Evolutionary conservation across 306 rosid genomes (phyloP).

Genomic region (Medicago lupulina): DNA sequence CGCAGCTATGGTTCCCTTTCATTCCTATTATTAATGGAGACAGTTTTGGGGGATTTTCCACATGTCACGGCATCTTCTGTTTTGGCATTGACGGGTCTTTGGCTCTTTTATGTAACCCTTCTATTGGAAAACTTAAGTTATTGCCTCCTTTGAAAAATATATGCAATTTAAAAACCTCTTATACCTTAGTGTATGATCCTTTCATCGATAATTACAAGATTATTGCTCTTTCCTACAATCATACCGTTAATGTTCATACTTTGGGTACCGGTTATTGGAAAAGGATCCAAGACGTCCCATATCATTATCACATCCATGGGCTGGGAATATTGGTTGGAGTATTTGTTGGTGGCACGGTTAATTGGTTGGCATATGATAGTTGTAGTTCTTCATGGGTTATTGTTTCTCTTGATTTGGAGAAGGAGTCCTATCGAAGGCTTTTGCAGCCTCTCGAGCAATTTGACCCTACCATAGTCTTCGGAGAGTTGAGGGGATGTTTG

Average conservation of each 20-base stretch:
- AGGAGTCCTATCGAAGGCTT: not conserved
- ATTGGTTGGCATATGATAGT: not conserved
- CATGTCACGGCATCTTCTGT: not conserved
- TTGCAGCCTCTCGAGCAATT: not conserved
- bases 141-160: constrained; percentile 12
- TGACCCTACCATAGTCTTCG: not conserved
- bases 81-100: not conserved
- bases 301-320: no score
- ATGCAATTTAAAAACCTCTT: no score
- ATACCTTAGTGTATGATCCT: not conserved
- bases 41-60: not conserved
- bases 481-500: not conserved
- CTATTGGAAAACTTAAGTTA: not conserved
- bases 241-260: no score
- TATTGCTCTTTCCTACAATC: no score
- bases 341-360: not conserved
- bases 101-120: not conserved
- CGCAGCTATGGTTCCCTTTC: no score
- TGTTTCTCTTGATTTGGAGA: not conserved
- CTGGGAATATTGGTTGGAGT: no score
- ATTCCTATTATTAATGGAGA: no score
- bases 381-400: not conserved
- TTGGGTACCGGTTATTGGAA: not conserved
- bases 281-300: not conserved
- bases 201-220: not conserved